Percentiles rank a stretch among this genome's conserved stretches.
Evolutionary conservation across 345 rosid species (phyloP).

Genomic region (Brassica juncea): DNA sequence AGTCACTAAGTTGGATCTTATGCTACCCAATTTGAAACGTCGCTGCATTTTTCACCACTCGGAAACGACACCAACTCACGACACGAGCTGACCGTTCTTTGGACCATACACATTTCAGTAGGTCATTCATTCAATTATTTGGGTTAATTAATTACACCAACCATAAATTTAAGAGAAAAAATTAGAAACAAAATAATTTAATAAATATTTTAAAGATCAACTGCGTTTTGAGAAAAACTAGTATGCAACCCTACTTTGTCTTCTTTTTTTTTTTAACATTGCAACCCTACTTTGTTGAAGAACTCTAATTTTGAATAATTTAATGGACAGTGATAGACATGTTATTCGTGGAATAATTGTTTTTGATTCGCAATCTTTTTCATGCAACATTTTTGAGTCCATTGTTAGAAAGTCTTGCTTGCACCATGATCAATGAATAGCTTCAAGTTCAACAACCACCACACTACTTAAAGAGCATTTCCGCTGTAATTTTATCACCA

Average conservation of each 20-base stretch:
- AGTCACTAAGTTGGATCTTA: too few species aligned
- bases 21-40: too few species aligned
- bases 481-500: background rate
- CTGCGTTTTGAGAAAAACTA: background rate
- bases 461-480: constrained; percentile 7
- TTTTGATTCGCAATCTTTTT: background rate
- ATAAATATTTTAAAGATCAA: background rate
- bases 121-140: background rate
- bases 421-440: constrained; percentile 27
- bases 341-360: background rate
- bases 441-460: constrained; percentile 29
- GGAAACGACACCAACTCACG: too few species aligned
- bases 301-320: background rate
- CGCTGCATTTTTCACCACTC: too few species aligned
- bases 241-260: background rate
- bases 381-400: background rate
- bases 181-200: background rate
- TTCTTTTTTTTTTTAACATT: too few species aligned
- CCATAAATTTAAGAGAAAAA: background rate
- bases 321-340: background rate
- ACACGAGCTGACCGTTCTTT: too few species aligned
- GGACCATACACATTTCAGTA: background rate
- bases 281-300: background rate
- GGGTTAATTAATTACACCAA: background rate
- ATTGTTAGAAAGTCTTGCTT: constrained; percentile 6